Conservation (phyloP, 1,284 basidiomycete species). For the Rhizoctonia solani region DNA sequence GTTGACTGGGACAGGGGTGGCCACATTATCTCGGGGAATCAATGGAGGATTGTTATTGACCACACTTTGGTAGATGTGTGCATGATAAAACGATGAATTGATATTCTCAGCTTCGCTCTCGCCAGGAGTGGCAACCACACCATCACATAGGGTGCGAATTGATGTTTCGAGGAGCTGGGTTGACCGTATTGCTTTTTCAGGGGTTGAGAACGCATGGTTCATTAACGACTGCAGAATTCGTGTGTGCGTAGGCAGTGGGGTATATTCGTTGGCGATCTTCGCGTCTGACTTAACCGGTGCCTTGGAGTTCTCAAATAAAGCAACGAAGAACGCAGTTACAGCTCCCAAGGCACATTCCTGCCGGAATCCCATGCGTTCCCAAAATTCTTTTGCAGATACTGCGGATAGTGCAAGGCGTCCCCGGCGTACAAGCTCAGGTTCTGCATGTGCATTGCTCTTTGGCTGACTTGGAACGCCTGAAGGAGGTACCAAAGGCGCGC, state of each 20-base stretch:
- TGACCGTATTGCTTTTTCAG: constrained; percentile 63
- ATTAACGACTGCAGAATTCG: constrained; percentile 69
- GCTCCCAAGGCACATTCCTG: constrained; percentile 88
- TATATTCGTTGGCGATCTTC: constrained; percentile 52
- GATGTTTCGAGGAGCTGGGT: constrained; percentile 70
- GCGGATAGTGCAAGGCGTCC: constrained; percentile 33
- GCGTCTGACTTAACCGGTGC: constrained; percentile 37
- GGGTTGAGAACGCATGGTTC: constrained; percentile 77
- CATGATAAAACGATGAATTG: constrained; percentile 12
- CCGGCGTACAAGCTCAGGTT: constrained; percentile 27
- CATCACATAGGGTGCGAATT: constrained; percentile 57
- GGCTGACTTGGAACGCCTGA: constrained; percentile 54
- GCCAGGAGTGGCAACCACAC: background rate
- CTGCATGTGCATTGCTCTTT: constrained; percentile 43
- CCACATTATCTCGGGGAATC: constrained; percentile 1
- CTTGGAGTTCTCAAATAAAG: constrained; percentile 49
- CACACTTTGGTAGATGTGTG: background rate
- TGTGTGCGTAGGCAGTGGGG: constrained; percentile 65
- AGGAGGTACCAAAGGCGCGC: constrained; percentile 44
- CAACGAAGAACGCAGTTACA: constrained; percentile 85
- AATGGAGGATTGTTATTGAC: constrained; percentile 18
- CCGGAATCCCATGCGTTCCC: constrained; percentile 92
- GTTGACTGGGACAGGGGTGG: constrained; percentile 3
- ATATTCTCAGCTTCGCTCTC: background rate
- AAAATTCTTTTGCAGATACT: constrained; percentile 76